Conservation (phyloP, 805 yeast genomes). For the Alloascoidea hylecoeti region DNA sequence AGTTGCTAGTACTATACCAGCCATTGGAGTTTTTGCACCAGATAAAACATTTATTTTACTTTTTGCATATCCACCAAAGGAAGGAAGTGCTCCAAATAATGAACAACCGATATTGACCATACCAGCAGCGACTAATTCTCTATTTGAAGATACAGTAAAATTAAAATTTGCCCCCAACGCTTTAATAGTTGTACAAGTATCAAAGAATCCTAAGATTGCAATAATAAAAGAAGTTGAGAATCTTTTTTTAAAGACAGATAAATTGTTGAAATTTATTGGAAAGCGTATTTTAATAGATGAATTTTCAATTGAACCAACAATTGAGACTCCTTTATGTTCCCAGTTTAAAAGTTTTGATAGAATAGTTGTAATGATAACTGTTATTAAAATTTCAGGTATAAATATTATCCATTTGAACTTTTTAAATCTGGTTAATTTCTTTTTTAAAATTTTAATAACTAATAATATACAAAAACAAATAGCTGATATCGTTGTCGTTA, state of each 20-base stretch:
- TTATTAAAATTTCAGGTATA: slow-evolving; percentile 74
- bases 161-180: slow-evolving; percentile 66
- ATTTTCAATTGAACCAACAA: slow-evolving; percentile 54
- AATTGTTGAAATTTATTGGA: slow-evolving; percentile 38
- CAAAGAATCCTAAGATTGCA: slow-evolving; percentile 83
- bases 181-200: slow-evolving; percentile 86
- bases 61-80: slow-evolving; percentile 94
- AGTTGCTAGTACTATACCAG: slow-evolving; percentile 77
- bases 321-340: too few relatives aligned
- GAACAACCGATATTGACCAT: slow-evolving; percentile 52
- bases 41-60: slow-evolving; percentile 77
- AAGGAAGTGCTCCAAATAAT: slow-evolving; percentile 51
- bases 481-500: slow-evolving; percentile 54
- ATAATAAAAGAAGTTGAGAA: slow-evolving; percentile 59
- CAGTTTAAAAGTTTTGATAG: slow-evolving; percentile 27
- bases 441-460: slow-evolving; percentile 25
- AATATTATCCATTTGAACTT: slow-evolving; percentile 37
- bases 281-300: slow-evolving; percentile 33
- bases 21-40: slow-evolving; percentile 75
- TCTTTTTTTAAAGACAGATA: slow-evolving; percentile 34
- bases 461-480: too few relatives aligned
- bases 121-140: slow-evolving; percentile 88
- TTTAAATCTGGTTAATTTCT: slow-evolving; percentile 19
- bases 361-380: slow-evolving; percentile 46
- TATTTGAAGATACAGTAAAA: slow-evolving; percentile 53